Evolutionary conservation across 2,329 filamentous ascomycete genomes (phyloP), one percentile per base, ranked within the genome.

Genomic region (Phialocephala subalpina): DNA sequence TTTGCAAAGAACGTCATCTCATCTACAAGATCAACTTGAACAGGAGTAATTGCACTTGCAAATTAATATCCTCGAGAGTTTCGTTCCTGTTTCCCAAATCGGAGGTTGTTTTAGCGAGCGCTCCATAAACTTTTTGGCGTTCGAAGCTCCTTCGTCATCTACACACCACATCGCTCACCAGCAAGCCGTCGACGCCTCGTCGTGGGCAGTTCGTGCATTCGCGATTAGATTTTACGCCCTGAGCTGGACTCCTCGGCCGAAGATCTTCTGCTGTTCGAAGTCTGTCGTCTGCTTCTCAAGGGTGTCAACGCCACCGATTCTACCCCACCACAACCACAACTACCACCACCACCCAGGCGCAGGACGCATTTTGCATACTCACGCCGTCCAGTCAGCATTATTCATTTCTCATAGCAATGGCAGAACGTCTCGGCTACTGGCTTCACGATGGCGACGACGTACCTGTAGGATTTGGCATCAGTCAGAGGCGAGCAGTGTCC

Each of bases 181-280:
- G 11, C 27, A 16, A 53, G 25, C 49, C 27, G 49, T 33, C 49
- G 49, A 33, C 49, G 4, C 25, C 3, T 33, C 16, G 22, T 53
- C 49, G 49, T 33, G 29, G 29, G 27, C 3, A 25, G 45, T 49
- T 22, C 6, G 2, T 53, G 11, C 14, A 27, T 53, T 33, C 3
- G 25, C 25, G 25, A 53, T 33, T 16, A 16, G 11, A 33, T 53
- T 16, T 3, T 22, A 53, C 49, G 6, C 20, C 29, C 12, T 53
- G 25, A 29, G 49, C 49, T 14, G 49, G 49, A 29, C 49, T 53
- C 22, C 27, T 53, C 25, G 27, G 12, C 49, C 45, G 20, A 49
- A 6, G 14, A 20, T 49, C n/a, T 47, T 47, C 45, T 53, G 49
- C 49, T 27, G 49, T 53, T 22, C 49, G 49, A 53, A 53, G 9